phyloP scores from a whole-genome alignment of 305 asterid species.

The Fraxinus albicans region DNA sequence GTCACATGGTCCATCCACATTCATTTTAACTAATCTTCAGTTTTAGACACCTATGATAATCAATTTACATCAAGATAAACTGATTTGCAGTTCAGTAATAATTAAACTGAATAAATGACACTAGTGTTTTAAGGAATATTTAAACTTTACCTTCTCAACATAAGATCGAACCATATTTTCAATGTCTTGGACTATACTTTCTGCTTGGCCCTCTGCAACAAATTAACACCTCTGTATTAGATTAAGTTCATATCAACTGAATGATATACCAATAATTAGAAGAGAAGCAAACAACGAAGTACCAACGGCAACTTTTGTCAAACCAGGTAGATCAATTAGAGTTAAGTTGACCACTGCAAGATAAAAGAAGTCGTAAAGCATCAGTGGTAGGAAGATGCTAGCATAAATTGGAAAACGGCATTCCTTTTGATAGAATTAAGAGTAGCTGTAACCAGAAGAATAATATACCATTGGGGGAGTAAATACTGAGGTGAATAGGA shows the following conservation, averaged over 20 bases:
- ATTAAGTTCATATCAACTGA: constrained; percentile 17
- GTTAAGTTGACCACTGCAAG: constrained; percentile 89
- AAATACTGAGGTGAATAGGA: constrained; percentile 70
- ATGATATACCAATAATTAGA: neutral
- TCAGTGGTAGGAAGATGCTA: constrained; percentile 15
- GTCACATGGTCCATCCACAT: neutral
- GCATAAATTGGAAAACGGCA: neutral
- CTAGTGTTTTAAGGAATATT: constrained; percentile 1
- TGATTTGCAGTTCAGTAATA: neutral
- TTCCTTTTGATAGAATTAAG: neutral
- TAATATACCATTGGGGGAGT: constrained; percentile 55
- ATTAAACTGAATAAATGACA: neutral
- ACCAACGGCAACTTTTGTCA: constrained; percentile 93
- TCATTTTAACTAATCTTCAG: neutral
- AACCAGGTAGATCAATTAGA: constrained; percentile 88
- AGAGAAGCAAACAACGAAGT: constrained; percentile 27
- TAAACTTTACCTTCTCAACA: constrained; percentile 67
- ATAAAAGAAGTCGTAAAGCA: constrained; percentile 24
- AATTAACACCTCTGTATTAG: constrained; percentile 27
- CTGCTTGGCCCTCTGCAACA: constrained; percentile 84
- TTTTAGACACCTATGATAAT: neutral
- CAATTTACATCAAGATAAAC: neutral
- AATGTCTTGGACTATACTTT: constrained; percentile 76
- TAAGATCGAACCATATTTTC: constrained; percentile 82
- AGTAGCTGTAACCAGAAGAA: neutral